phyloP scores from a whole-genome alignment of 179 eudicot species.

The Pouteria campechiana region DNA sequence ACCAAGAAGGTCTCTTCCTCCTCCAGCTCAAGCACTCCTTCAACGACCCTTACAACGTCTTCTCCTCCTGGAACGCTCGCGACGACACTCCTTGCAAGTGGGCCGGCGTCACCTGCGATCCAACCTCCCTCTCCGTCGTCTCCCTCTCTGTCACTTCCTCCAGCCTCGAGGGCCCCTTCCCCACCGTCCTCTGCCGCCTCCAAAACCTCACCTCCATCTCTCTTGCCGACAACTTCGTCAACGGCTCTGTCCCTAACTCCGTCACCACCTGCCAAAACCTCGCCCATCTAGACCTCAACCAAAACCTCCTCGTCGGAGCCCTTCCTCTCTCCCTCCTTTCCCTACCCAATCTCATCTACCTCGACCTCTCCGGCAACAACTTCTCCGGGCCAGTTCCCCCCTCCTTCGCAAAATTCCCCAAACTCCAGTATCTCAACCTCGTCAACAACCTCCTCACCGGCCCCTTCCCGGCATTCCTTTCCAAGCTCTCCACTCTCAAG shows the following conservation, averaged over 20 bases:
- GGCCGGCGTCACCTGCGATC: slow-evolving; percentile 46
- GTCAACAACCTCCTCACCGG: slow-evolving; percentile 57
- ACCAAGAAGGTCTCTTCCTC: slow-evolving; percentile 56
- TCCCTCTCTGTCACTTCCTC: slow-evolving; percentile 37
- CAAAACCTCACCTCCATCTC: slow-evolving; percentile 23
- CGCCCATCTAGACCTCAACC: slow-evolving; percentile 29
- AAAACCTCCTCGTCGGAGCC: slow-evolving; percentile 39
- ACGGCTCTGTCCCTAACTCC: slow-evolving; percentile 29
- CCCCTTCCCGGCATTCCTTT: slow-evolving; percentile 33
- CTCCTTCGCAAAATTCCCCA: slow-evolving; percentile 35
- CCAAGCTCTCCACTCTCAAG: slow-evolving; percentile 42
- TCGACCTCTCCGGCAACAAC: slow-evolving; percentile 60
- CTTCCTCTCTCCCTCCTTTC: slow-evolving; percentile 25
- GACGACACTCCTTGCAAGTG: slow-evolving; percentile 53
- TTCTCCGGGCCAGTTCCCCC: slow-evolving; percentile 69
- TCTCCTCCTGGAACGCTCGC: slow-evolving; percentile 36
- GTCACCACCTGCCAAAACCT: slow-evolving; percentile 30
- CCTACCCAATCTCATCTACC: slow-evolving; percentile 16
- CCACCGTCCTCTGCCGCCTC: slow-evolving; percentile 46
- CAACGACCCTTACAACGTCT: slow-evolving; percentile 33
- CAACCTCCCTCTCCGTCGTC: slow-evolving; percentile 17
- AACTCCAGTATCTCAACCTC: slow-evolving; percentile 34
- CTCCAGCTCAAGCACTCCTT: slow-evolving; percentile 27
- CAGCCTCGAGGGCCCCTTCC: slow-evolving; percentile 49
- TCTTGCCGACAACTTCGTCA: slow-evolving; percentile 41